A percentile compares a stretch with the other conserved stretches of the same genome.
phyloP scores from a whole-genome alignment of 75 land plant species.

The Pseudotsuga menziesii region DNA sequence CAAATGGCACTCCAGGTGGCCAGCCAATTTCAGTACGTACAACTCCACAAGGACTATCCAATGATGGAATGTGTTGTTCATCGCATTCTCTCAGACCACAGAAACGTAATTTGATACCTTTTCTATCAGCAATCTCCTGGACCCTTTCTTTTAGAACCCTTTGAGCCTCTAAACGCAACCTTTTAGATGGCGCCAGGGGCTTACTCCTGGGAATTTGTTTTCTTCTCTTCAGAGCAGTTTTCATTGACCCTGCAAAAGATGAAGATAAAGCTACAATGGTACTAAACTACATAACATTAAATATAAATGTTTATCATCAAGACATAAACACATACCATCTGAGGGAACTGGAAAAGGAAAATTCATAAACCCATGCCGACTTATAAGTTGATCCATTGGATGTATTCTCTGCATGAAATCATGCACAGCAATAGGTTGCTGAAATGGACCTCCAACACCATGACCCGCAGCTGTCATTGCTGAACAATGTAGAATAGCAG shows the following conservation, averaged over 20 bases:
- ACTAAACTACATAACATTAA: background rate
- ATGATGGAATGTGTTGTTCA: slow-evolving; percentile 51
- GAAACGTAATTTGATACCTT: slow-evolving; percentile 85
- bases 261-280: background rate
- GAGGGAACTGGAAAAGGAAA: slow-evolving; percentile 43
- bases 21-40: slow-evolving; percentile 79
- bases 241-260: slow-evolving; percentile 57
- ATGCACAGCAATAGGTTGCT: slow-evolving; percentile 77
- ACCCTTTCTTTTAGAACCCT: slow-evolving; percentile 92
- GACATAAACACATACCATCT: slow-evolving; percentile 47
- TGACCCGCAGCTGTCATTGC: slow-evolving; percentile 87
- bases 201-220: slow-evolving; percentile 63
- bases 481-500: slow-evolving; percentile 74
- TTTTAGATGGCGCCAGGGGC: slow-evolving; percentile 93
- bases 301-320: slow-evolving; percentile 1
- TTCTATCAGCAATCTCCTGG: slow-evolving; percentile 94
- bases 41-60: slow-evolving; percentile 77
- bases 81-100: slow-evolving; percentile 92
- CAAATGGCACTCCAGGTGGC: slow-evolving; percentile 97
- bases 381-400: slow-evolving; percentile 64
- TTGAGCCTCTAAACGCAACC: slow-evolving; percentile 86
- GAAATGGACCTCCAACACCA: slow-evolving; percentile 79
- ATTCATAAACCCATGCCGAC: slow-evolving; percentile 33
- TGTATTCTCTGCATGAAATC: slow-evolving; percentile 93
- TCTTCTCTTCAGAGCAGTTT: slow-evolving; percentile 52